Evolutionary conservation across 1,284 basidiomycete species (phyloP).

Genomic region (Irpex sp.): DNA sequence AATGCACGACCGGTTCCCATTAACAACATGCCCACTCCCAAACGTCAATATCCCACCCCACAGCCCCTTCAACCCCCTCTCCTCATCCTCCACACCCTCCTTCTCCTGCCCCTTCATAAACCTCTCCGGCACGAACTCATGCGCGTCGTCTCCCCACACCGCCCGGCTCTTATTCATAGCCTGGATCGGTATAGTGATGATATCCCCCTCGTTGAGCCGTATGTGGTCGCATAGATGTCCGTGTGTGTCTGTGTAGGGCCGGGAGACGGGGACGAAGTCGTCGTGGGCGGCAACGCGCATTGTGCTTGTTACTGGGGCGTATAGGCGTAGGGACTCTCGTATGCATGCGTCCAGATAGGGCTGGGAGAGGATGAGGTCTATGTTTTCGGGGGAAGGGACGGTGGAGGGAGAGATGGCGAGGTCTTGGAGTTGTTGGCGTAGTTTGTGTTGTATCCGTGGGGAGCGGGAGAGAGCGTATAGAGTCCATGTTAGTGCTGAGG

Average conservation of each 20-base stretch:
- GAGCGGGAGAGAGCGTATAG: constrained; percentile 60
- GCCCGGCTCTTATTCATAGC: constrained; percentile 57
- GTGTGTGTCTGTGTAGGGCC: constrained; percentile 26
- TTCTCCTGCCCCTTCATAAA: constrained; percentile 33
- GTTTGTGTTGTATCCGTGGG: constrained; percentile 48
- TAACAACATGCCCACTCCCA: constrained; percentile 46
- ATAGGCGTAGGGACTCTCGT: constrained; percentile 64
- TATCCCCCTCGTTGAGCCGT: constrained; percentile 51
- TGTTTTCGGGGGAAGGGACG: constrained; percentile 9
- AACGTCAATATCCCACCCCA: constrained; percentile 68
- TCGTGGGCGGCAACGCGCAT: constrained; percentile 57
- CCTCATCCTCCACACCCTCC: constrained; percentile 19
- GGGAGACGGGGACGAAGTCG: constrained; percentile 51
- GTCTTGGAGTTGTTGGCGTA: constrained; percentile 50
- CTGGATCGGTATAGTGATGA: constrained; percentile 59
- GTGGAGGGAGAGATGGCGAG: constrained; percentile 17
- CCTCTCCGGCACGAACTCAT: constrained; percentile 62
- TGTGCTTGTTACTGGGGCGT: constrained; percentile 62
- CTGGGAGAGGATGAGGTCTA: constrained; percentile 34
- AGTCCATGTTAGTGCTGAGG: constrained; percentile 70
- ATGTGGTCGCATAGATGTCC: constrained; percentile 36
- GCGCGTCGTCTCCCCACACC: constrained; percentile 71
- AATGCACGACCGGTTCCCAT: constrained; percentile 67
- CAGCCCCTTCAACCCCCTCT: constrained; percentile 51
- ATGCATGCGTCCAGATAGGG: constrained; percentile 59